Evolutionary conservation across 106 monocot genomes (phyloP), one percentile per base, ranked within the genome.

Genomic region (Allium cepa): DNA sequence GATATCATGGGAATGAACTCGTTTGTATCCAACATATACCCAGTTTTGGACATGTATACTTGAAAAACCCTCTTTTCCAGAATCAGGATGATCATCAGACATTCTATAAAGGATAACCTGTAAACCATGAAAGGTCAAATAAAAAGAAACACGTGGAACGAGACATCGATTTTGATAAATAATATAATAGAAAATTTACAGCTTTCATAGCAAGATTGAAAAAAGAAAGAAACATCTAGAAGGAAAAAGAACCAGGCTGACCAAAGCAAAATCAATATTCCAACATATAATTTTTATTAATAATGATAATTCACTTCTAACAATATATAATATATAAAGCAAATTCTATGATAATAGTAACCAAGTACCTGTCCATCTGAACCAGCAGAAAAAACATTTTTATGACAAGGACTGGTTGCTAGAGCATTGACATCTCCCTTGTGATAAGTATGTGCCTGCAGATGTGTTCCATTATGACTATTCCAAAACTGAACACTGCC

Each of bases 401-500:
- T 90, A 53, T 99, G 82, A 78, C 79, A 81, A 52, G 97, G 92
- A 75, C 70, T 27, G 66, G 90, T 75, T 59, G 84, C 82, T n/a
- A 99, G 77, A 62, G 84, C 87, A 78, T 78, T 87, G 53, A 87
- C 97, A 69, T 93, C 97, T 55, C 92, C 97, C 63, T 84, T 80
- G 49, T 99, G 97, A 67, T 87, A 76, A 13, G 86, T 76, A 65
- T 90, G 89, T 55, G 76, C 78, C 81, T 90, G 89, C 74, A 99
- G 51, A 80, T 92, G 84, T 10, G 92, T 90, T 65, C 97, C 97
- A 78, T 81, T 65, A 50, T 26, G 63, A 59, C 92, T 92, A 49
- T 99, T 92, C 97, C 97, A 99, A 75, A 99, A 99, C 75, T 99
- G 97, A 36, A 93, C 92, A 60, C 84, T 87, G 17, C 97, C 97